These are phyloP conservation scores for Rhynchospora tenuis DNA, from an alignment of 176 grass and related monocot genomes.

Conservation along the genomic window DNA sequence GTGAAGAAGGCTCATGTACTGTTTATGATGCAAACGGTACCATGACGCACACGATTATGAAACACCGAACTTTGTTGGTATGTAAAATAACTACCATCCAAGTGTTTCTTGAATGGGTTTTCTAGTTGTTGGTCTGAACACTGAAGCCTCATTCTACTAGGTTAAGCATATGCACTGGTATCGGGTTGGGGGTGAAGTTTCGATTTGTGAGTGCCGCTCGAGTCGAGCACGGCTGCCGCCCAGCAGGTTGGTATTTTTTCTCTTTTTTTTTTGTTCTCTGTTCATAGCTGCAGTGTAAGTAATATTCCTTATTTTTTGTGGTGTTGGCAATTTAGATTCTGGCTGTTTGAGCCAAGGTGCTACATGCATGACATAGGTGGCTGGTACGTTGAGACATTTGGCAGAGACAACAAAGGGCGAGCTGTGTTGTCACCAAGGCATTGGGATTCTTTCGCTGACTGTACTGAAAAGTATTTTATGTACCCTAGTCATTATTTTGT, in stretches of 20 bases:
- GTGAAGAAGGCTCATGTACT: slow-evolving; percentile 86
- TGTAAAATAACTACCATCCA: not conserved
- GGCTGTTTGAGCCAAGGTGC: slow-evolving; percentile 95
- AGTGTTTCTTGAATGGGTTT: not conserved
- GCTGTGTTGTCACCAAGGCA: slow-evolving; percentile 56
- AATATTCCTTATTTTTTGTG: slow-evolving; percentile 8
- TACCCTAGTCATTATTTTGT: not conserved
- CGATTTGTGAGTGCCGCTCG: slow-evolving; percentile 83
- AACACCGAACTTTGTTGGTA: slow-evolving; percentile 88
- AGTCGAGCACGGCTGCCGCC: slow-evolving; percentile 78
- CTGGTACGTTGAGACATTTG: slow-evolving; percentile 96
- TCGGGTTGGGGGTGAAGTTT: slow-evolving; percentile 69
- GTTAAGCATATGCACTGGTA: slow-evolving; percentile 99
- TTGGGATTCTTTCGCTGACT: slow-evolving; percentile 67
- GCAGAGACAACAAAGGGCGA: slow-evolving; percentile 61
- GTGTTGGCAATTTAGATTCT: slow-evolving; percentile 51
- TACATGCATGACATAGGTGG: slow-evolving; percentile 90
- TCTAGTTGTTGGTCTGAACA: not conserved
- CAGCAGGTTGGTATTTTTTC: slow-evolving; percentile 52
- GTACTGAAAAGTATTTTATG: slow-evolving; percentile 55
- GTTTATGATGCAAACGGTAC: slow-evolving; percentile 47
- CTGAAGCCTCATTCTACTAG: slow-evolving; percentile 26
- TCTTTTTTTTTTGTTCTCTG: slow-evolving; percentile 18
- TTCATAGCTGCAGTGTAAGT: not conserved
- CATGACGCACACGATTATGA: slow-evolving; percentile 79